Evolutionary conservation across 495 filamentous ascomycete species (phyloP).

Genomic region (Annulohypoxylon maeteangense): DNA sequence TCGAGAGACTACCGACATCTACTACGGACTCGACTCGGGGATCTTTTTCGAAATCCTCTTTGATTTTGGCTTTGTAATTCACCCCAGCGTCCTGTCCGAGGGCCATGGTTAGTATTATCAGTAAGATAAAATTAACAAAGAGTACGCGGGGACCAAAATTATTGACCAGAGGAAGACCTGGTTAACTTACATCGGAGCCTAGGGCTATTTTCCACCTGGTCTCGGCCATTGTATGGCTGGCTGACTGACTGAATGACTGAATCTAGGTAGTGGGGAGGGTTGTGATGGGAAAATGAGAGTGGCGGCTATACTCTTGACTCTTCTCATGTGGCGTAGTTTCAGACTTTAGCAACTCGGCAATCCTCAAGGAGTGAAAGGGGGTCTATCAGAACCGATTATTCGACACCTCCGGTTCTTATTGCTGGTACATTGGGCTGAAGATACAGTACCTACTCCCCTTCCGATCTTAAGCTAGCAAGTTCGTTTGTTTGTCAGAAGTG

Average conservation of each 20-base stretch:
- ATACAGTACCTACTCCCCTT: neutral
- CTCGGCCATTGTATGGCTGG: slow-evolving; percentile 46
- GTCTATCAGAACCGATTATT: slow-evolving; percentile 19
- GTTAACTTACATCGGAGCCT: slow-evolving; percentile 57
- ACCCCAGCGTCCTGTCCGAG: slow-evolving; percentile 74
- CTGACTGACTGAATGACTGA: neutral
- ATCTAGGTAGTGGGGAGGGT: neutral
- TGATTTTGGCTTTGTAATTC: slow-evolving; percentile 82
- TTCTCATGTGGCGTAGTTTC: neutral
- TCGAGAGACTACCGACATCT: slow-evolving; percentile 68
- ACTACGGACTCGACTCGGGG: slow-evolving; percentile 73
- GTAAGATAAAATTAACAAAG: neutral
- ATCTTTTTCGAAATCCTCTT: slow-evolving; percentile 72
- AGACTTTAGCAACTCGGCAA: slow-evolving; percentile 6
- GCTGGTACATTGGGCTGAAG: slow-evolving; percentile 14
- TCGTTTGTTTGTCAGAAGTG: slow-evolving; percentile 22
- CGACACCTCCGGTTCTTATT: slow-evolving; percentile 22
- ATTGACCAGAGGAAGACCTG: slow-evolving; percentile 41
- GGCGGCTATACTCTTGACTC: neutral
- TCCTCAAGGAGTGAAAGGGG: slow-evolving; percentile 13
- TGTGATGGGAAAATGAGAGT: slow-evolving; percentile 11
- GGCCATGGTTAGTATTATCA: slow-evolving; percentile 27
- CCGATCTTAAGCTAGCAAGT: neutral
- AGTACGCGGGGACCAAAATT: slow-evolving; percentile 5
- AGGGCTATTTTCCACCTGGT: slow-evolving; percentile 60